These are phyloP conservation scores for Rosellinia necatrix DNA, from an alignment of 2,329 filamentous ascomycete genomes.

Conservation along the genomic window DNA sequence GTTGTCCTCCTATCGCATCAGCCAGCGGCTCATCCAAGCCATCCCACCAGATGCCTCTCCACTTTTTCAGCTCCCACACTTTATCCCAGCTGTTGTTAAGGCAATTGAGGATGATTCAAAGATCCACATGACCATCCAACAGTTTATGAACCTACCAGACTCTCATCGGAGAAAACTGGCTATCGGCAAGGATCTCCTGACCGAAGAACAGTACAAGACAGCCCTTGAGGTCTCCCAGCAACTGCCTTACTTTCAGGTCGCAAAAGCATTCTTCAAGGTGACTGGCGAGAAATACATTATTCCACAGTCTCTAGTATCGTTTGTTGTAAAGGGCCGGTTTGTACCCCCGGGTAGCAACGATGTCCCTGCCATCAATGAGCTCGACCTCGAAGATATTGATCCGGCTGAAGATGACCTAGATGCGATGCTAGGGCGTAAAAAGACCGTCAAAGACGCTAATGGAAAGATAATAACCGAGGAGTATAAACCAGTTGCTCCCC, in stretches of 20 bases:
- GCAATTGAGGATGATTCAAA: conserved; percentile 77
- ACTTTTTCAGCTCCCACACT: conserved; percentile 87
- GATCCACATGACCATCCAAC: conserved; percentile 77
- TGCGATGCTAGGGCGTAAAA: conserved; percentile 78
- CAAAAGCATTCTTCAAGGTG: conserved; percentile 98
- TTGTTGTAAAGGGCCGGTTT: conserved; percentile 93
- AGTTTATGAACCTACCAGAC: conserved; percentile 85
- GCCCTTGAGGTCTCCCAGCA: conserved; percentile 80
- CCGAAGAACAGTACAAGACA: conserved; percentile 74
- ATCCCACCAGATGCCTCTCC: conserved; percentile 82
- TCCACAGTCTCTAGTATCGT: conserved; percentile 86
- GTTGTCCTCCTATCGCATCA: conserved; percentile 77
- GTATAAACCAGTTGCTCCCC: conserved; percentile 72
- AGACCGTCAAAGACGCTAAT: conserved; percentile 64
- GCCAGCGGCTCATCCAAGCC: conserved; percentile 89
- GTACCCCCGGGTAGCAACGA: conserved; percentile 82
- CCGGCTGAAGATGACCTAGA: conserved; percentile 91
- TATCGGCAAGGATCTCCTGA: conserved; percentile 72
- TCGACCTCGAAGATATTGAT: conserved; percentile 88
- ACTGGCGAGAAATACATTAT: conserved; percentile 92
- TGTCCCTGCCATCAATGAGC: conserved; percentile 73
- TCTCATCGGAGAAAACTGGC: conserved; percentile 72
- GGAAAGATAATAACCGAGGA: conserved; percentile 62
- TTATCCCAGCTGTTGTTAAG: conserved; percentile 69
- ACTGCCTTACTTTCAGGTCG: conserved; percentile 80